Evolutionary conservation across 371 early-diverging fungal genomes (phyloP).

Genomic region (Parasitella parasitica): DNA sequence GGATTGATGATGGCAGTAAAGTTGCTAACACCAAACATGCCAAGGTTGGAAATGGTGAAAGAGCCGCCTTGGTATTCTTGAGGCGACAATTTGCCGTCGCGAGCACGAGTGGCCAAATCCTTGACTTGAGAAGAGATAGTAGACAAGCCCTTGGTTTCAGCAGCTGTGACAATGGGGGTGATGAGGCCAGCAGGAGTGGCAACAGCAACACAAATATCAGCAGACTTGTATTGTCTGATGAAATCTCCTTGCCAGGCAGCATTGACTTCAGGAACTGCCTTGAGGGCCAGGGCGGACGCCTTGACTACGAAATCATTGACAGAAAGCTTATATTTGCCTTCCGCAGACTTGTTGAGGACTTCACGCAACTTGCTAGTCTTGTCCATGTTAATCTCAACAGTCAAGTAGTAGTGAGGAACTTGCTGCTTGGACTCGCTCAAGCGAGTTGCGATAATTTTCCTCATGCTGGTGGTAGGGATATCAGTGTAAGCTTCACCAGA

Average conservation of each 20-base stretch:
- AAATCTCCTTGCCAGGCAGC: conserved; percentile 92
- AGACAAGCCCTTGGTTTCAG: conserved; percentile 88
- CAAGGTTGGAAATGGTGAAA: conserved; percentile 98
- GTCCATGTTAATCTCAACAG: conserved; percentile 88
- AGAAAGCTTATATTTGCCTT: conserved; percentile 93
- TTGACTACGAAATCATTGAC: conserved; percentile 98
- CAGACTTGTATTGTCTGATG: conserved; percentile 90
- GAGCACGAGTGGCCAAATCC: conserved; percentile 87
- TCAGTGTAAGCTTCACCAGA: conserved; percentile 71
- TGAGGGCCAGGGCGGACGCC: conserved; percentile 89
- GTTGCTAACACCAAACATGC: conserved; percentile 94
- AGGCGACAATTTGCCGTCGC: conserved; percentile 87
- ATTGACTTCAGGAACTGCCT: conserved; percentile 96
- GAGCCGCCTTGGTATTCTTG: conserved; percentile 96
- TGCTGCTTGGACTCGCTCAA: conserved; percentile 83
- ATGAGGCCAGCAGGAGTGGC: conserved; percentile 95
- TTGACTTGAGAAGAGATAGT: conserved; percentile 85
- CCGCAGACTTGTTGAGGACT: conserved; percentile 82
- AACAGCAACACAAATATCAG: conserved; percentile 95
- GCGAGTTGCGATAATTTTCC: conserved; percentile 87
- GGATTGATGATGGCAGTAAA: conserved; percentile 99
- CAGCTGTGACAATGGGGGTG: conserved; percentile 90
- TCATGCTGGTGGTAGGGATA: conserved; percentile 89
- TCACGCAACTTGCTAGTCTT: conserved; percentile 85
- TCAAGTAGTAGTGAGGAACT: conserved; percentile 97